phyloP scores from a whole-genome alignment of 2,329 filamentous ascomycete genomes.

The Claviceps capensis region DNA sequence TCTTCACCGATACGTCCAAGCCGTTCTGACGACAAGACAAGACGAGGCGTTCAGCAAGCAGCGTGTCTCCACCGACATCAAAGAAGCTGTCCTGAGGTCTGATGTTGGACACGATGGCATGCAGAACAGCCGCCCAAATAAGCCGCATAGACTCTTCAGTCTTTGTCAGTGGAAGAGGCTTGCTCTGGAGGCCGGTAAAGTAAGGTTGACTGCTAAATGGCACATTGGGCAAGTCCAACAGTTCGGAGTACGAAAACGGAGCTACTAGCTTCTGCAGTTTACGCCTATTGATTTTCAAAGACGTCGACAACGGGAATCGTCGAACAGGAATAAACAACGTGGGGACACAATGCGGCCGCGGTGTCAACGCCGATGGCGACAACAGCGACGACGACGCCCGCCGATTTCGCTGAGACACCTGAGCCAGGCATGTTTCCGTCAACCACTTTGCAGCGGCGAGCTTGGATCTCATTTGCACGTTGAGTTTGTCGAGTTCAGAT shows the following conservation, averaged over 20 bases:
- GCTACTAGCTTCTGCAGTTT: conserved; percentile 32
- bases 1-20: conserved; percentile 26
- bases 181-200: conserved; percentile 23
- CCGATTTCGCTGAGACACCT: conserved; percentile 8
- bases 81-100: conserved; percentile 30
- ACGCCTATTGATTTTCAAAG: conserved; percentile 35
- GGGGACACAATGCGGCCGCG: conserved; percentile 28
- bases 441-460: conserved; percentile 30
- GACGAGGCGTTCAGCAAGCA: conserved; percentile 30
- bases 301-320: conserved; percentile 33
- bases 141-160: conserved; percentile 32
- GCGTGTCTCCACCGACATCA: conserved; percentile 31
- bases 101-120: conserved; percentile 25
- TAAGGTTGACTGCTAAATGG: conserved; percentile 21
- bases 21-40: conserved; percentile 29
- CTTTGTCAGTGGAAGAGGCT: conserved; percentile 33
- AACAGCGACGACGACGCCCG: conserved; percentile 16
- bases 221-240: conserved; percentile 22
- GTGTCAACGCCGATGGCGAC: conserved; percentile 11
- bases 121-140: conserved; percentile 33
- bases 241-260: conserved; percentile 27
- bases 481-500: conserved; percentile 25
- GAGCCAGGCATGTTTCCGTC: conserved; percentile 27
- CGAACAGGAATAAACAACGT: conserved; percentile 34
- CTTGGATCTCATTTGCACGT: conserved; percentile 26